Evolutionary conservation across 192 early-diverging fungal species (phyloP).

Genomic region (Mortierella claussenii): DNA sequence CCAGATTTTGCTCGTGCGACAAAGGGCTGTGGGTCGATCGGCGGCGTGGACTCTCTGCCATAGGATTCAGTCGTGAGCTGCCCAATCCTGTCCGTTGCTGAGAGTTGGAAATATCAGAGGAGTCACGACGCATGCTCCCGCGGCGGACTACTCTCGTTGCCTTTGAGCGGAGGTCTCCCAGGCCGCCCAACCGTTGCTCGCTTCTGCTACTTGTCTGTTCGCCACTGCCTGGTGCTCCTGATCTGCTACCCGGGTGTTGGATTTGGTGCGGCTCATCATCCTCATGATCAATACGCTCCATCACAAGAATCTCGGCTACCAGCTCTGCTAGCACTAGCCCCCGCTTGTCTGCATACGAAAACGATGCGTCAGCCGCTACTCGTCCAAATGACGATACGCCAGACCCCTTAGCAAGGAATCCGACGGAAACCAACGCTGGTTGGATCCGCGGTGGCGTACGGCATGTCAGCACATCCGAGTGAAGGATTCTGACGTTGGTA

Average conservation of each 20-base stretch:
- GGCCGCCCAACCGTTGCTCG: conserved; percentile 38
- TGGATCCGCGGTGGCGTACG: conserved; percentile 36
- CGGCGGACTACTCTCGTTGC: conserved; percentile 43
- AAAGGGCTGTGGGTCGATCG: conserved; percentile 34
- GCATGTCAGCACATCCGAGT: conserved; percentile 46
- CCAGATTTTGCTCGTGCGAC: conserved; percentile 14
- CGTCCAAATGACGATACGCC: neutral
- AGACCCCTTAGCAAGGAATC: conserved; percentile 27
- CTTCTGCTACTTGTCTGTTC: neutral
- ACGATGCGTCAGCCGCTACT: conserved; percentile 4
- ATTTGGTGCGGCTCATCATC: conserved; percentile 12
- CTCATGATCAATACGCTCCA: conserved; percentile 27
- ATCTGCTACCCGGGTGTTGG: neutral
- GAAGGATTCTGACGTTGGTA: conserved; percentile 26
- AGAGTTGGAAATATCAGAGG: conserved; percentile 20
- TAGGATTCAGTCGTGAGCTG: conserved; percentile 29
- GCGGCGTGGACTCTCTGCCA: conserved; percentile 23
- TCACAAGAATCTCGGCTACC: conserved; percentile 41
- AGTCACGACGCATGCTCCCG: conserved; percentile 47
- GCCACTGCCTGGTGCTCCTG: neutral
- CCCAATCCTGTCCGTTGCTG: neutral
- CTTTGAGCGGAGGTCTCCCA: conserved; percentile 42
- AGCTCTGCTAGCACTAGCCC: conserved; percentile 37
- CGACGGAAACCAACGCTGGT: conserved; percentile 21
- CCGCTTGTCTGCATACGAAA: conserved; percentile 47